Evolutionary conservation across 176 grass and related monocot species (phyloP), one percentile per base, ranked within the genome.

Genomic region (Carex pumila): DNA sequence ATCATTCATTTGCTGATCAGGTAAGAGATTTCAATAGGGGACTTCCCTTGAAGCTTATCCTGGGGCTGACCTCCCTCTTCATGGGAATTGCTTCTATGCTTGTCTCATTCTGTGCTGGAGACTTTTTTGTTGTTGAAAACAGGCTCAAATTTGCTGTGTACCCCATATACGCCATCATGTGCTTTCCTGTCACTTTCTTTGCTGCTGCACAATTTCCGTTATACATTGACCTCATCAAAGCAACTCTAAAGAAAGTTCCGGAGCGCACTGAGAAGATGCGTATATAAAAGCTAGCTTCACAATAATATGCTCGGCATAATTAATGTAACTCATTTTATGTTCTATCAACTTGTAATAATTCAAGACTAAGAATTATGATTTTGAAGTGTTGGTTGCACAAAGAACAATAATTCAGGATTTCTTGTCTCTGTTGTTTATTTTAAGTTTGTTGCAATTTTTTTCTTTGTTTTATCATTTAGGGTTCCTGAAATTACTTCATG

Each of bases 51-150:
- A 85, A 75, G 66, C 83, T 85, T 12, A 75, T 76, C 18, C 2
- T 85, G 10, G 66, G 66, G 25, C 83, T 85, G 22, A 85, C 83
- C 66, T 76, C 83, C 15, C 83, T 85, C 50, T 76, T 85, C 69
- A 43, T 73, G 65, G 64, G 32, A 36, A 82, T 82, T 22, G 17
- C 79, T 21, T 25, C 79, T 37, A 82, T 65, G 59, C 29, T 82
- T 7, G 79, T 82, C 34, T 8, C 79, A 41, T 82, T 82, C 8
- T 82, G 79, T 14, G 79, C 57, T 0, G 79, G 79, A 12, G n/a
- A 82, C 56, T 82, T 82, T 62, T 82, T 64, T 62, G 13, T 82
- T 21, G 52, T 82, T 1, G 25, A 64, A 9, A 7, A 65, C 0
- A 39, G 65, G 15, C 22, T 82, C 55, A 82, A 82, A 45, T 63